Conservation (phyloP, 192 early-diverging fungal species). For the Dispira parvispora region DNA sequence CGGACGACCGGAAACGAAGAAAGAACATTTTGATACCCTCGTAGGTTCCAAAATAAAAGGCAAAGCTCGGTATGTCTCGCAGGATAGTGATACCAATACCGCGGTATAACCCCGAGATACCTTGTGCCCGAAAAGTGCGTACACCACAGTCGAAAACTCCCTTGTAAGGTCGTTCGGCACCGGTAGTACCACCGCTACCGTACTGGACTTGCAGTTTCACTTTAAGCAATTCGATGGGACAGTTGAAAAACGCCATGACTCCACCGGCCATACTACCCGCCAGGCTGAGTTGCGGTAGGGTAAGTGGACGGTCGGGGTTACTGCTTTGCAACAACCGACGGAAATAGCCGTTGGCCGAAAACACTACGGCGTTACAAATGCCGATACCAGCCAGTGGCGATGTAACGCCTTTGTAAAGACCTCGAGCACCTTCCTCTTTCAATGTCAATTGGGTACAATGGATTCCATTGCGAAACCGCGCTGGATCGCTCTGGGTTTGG, state of each 20-base stretch:
- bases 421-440: slow-evolving; percentile 36
- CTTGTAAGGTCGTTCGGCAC: slow-evolving; percentile 4
- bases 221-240: slow-evolving; percentile 50
- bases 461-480: slow-evolving; percentile 38
- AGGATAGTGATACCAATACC: slow-evolving; percentile 20
- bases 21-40: slow-evolving; percentile 5
- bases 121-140: slow-evolving; percentile 11
- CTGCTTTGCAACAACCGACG: slow-evolving; percentile 33
- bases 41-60: slow-evolving; percentile 23
- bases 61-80: slow-evolving; percentile 22
- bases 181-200: neutral
- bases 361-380: slow-evolving; percentile 54
- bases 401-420: slow-evolving; percentile 50
- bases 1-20: neutral
- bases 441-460: slow-evolving; percentile 34
- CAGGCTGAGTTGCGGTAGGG: slow-evolving; percentile 27
- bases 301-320: slow-evolving; percentile 18
- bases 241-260: slow-evolving; percentile 55
- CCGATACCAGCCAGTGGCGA: slow-evolving; percentile 56
- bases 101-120: slow-evolving; percentile 21
- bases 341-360: slow-evolving; percentile 44
- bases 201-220: slow-evolving; percentile 52
- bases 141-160: slow-evolving; percentile 14
- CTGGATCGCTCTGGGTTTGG: slow-evolving; percentile 43
- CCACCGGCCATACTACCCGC: slow-evolving; percentile 42